These are phyloP conservation scores for Leccinum disarticulatum DNA, from an alignment of 768 basidiomycete genomes.

Conservation along the genomic window DNA sequence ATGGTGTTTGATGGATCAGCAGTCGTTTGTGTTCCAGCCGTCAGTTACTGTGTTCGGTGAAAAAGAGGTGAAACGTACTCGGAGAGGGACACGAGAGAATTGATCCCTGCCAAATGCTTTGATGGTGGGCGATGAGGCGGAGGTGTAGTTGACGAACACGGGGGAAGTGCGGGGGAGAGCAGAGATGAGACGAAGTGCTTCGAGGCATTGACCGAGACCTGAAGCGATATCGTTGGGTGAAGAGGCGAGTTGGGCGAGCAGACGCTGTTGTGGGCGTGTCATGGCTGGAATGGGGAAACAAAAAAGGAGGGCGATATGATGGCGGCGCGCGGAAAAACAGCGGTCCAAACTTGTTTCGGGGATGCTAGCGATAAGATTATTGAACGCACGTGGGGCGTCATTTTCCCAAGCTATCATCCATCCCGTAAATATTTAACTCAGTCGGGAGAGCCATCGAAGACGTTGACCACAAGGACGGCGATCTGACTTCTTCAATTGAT, in stretches of 20 bases:
- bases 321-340: not conserved
- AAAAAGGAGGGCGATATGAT: not conserved
- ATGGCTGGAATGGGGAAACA: slow-evolving; percentile 10
- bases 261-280: slow-evolving; percentile 29
- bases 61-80: slow-evolving; percentile 19
- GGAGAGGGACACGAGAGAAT: slow-evolving; percentile 33
- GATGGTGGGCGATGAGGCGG: slow-evolving; percentile 15
- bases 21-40: not conserved
- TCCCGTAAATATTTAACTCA: not conserved
- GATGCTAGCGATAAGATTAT: not conserved
- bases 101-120: slow-evolving; percentile 34
- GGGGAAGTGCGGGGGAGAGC: slow-evolving; percentile 30
- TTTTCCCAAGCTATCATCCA: not conserved
- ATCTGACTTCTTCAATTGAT: not conserved
- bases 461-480: not conserved
- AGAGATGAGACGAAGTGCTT: slow-evolving; percentile 33
- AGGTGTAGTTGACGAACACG: slow-evolving; percentile 25
- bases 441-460: not conserved
- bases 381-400: not conserved
- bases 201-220: slow-evolving; percentile 33
- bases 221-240: slow-evolving; percentile 35
- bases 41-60: not conserved
- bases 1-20: not conserved
- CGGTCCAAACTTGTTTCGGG: not conserved
- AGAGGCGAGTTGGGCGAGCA: slow-evolving; percentile 31